phyloP scores from a whole-genome alignment of 2,329 filamentous ascomycete species.

The Trichoderma oligosporum region DNA sequence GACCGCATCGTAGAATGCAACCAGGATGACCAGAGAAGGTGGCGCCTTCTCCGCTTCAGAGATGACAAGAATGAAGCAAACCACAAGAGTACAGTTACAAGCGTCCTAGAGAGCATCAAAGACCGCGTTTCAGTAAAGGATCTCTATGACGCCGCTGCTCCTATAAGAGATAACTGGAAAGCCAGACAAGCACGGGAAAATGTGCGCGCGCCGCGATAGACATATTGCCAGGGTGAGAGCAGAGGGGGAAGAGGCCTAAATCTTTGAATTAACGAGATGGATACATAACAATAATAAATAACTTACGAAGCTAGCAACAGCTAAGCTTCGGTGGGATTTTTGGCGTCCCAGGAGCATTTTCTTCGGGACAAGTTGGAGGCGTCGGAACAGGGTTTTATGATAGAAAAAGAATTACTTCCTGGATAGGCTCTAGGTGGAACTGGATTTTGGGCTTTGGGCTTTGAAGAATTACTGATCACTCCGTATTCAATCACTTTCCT shows the following conservation, averaged over 20 bases:
- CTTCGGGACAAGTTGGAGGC: constrained; percentile 9
- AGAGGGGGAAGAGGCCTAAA: neutral
- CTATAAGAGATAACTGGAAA: constrained; percentile 82
- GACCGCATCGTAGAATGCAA: constrained; percentile 88
- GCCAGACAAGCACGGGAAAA: constrained; percentile 43
- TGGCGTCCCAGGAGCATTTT: constrained; percentile 2
- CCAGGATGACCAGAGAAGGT: constrained; percentile 68
- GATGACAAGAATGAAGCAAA: constrained; percentile 93
- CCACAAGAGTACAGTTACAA: constrained; percentile 77
- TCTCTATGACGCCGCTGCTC: constrained; percentile 62
- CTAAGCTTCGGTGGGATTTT: neutral
- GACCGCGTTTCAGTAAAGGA: constrained; percentile 83
- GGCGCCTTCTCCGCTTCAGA: constrained; percentile 84
- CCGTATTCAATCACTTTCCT: neutral
- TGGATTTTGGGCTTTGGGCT: neutral
- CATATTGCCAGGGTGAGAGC: neutral
- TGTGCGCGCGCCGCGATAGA: constrained; percentile 17
- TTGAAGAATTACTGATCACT: constrained; percentile 1
- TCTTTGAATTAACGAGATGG: neutral
- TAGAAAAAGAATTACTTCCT: neutral
- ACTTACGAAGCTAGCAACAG: neutral
- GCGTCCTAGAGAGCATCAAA: constrained; percentile 84
- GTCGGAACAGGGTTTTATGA: constrained; percentile 3
- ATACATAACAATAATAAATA: neutral
- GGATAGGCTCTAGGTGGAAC: neutral